These are phyloP conservation scores for Albizia julibrissin DNA, from an alignment of 306 rosid genomes.

Conservation along the genomic window DNA sequence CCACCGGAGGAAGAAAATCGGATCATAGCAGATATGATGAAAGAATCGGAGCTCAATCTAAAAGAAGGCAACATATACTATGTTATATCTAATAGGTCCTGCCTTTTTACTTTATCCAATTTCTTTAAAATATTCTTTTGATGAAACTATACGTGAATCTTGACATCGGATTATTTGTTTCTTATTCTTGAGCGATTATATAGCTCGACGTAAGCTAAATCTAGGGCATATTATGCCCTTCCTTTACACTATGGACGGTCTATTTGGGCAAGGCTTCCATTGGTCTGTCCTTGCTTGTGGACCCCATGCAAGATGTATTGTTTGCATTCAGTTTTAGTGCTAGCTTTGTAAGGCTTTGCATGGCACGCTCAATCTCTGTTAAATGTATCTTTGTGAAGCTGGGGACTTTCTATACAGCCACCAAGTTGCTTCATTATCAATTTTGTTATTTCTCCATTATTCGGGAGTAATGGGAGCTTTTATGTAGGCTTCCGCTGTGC, in stretches of 20 bases:
- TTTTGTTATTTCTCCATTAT: background rate
- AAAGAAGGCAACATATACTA: slow-evolving; percentile 78
- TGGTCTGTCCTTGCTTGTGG: slow-evolving; percentile 14
- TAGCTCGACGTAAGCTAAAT: background rate
- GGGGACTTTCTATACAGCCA: background rate
- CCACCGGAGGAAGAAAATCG: slow-evolving; percentile 83
- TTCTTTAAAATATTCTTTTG: background rate
- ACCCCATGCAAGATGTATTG: background rate
- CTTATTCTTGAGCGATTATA: background rate
- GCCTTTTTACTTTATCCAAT: background rate
- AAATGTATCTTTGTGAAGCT: background rate
- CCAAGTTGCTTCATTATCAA: background rate
- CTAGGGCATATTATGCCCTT: background rate
- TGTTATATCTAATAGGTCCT: slow-evolving; percentile 73
- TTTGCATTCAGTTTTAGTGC: background rate
- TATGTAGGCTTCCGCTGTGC: slow-evolving; percentile 16
- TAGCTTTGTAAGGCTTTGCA: background rate
- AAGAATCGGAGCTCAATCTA: slow-evolving; percentile 75
- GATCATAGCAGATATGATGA: slow-evolving; percentile 63
- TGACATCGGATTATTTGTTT: slow-evolving; percentile 22
- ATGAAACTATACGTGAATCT: slow-evolving; percentile 21
- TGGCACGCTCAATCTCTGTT: slow-evolving; percentile 6
- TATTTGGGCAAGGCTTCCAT: background rate
- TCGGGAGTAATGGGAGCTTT: slow-evolving; percentile 28
- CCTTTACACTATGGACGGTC: background rate